Evolutionary conservation across 495 filamentous ascomycete genomes (phyloP), one percentile per base, ranked within the genome.

Genomic region (Trichocladium uniseriatum): DNA sequence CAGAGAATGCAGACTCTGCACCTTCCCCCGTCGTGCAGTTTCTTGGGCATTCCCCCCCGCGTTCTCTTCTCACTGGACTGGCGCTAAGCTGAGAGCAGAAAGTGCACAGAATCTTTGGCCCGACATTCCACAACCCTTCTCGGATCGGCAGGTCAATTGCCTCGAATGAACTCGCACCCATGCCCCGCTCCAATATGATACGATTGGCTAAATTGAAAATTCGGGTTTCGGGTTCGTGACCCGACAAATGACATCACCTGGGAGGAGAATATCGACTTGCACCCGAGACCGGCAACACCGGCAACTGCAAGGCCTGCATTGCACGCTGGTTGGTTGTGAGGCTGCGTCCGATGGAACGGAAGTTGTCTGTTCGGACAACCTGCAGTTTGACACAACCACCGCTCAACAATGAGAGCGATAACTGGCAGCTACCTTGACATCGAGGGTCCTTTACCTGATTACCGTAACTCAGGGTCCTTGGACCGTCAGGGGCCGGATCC

Each of bases 61-160:
- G n/a, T n/a, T n/a, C n/a, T n/a, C n/a, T n/a, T n/a, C n/a, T n/a
- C n/a, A n/a, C n/a, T n/a, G n/a, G n/a, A n/a, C n/a, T n/a, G n/a
- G 38, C 48, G 41, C 50, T 53, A 59, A 46, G 22, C 48, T 51
- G 10, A 45, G 37, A 48, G 22, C 11, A 58, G 55, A 38, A 58
- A 40, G 38, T 34, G 51, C 52, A 50, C 36, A 20, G 50, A 51
- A 53, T 11, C 32, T 43, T 5, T 38, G 24, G 31, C 40, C 28
- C 31, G 22, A 27, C 41, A 48, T 52, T 51, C 48, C 52, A 52
- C 54, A 38, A 32, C n/a, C 46, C 38, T 48, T 52, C 45, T n/a
- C n/a, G 22, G 48, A 49, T 45, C 44, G 31, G 35, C 44, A 27
- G 38, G 38, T 10, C 24, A 19, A 40, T 19, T 36, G 37, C 18